A percentile compares a stretch with the other conserved stretches of the same genome.
Evolutionary conservation across 441 rosid species (phyloP).

Genomic region (Euphorbia celastroides): DNA sequence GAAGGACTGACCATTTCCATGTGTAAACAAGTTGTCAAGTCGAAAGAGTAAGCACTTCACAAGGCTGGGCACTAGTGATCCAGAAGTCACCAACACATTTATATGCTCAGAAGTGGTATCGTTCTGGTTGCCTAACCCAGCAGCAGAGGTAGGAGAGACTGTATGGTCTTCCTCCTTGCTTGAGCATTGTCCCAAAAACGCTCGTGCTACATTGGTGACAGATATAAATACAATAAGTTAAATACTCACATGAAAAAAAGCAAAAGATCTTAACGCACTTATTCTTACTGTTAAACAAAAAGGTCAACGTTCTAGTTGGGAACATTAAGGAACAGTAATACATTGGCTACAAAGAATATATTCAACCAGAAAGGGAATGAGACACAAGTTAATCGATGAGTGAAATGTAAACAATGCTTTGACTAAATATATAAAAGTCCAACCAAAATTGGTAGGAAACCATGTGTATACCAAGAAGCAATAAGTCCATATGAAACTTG

Average conservation of each 20-base stretch:
- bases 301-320: neutral
- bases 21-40: constrained; percentile 51
- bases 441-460: neutral
- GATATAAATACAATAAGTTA: constrained; percentile 14
- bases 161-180: constrained; percentile 36
- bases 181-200: constrained; percentile 68
- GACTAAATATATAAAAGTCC: neutral
- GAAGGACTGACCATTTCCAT: constrained; percentile 53
- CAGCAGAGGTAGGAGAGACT: constrained; percentile 14
- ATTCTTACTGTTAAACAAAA: neutral
- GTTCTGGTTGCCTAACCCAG: constrained; percentile 15
- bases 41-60: constrained; percentile 78
- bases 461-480: neutral
- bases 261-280: constrained; percentile 5
- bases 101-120: constrained; percentile 31
- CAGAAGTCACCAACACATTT: constrained; percentile 81
- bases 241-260: constrained; percentile 8
- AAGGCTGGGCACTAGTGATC: constrained; percentile 83
- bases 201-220: constrained; percentile 48
- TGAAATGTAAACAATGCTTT: neutral
- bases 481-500: neutral
- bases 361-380: neutral
- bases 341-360: neutral
- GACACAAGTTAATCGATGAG: neutral
- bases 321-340: neutral